phyloP scores from a whole-genome alignment of 352 stramenopile genomes.

The Vaucheria bursata region DNA sequence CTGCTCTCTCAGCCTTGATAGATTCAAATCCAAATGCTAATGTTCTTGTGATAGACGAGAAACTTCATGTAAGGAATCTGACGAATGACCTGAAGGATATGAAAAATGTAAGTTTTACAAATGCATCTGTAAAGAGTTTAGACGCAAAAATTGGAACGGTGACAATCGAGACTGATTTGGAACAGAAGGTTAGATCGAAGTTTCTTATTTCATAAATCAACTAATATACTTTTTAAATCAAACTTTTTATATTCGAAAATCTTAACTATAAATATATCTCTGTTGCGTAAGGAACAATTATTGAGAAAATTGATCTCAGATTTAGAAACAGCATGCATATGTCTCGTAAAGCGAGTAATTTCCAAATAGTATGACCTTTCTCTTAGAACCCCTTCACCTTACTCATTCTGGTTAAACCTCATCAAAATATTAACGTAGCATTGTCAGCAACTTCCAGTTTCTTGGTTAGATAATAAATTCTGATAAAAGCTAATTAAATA shows the following conservation, averaged over 20 bases:
- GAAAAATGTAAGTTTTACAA: not conserved
- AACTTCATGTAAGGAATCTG: not conserved
- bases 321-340: not conserved
- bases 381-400: no score
- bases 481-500: no score
- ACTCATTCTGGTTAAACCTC: no score
- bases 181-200: not conserved
- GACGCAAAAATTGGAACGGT: not conserved
- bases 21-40: not conserved
- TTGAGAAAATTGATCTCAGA: not conserved
- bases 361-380: no score
- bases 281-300: not conserved
- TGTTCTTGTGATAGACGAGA: conserved; percentile 5
- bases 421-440: no score
- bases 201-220: not conserved
- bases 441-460: no score
- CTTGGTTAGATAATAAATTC: no score
- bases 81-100: not conserved
- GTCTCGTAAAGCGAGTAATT: not conserved
- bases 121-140: not conserved
- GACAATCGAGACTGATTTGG: not conserved
- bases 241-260: not conserved
- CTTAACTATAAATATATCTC: not conserved
- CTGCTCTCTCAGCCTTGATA: not conserved
- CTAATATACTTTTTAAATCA: not conserved